Percentiles rank a stretch among this genome's conserved stretches.
phyloP scores from a whole-genome alignment of 116 monocot species.

The Cymodocea nodosa region DNA sequence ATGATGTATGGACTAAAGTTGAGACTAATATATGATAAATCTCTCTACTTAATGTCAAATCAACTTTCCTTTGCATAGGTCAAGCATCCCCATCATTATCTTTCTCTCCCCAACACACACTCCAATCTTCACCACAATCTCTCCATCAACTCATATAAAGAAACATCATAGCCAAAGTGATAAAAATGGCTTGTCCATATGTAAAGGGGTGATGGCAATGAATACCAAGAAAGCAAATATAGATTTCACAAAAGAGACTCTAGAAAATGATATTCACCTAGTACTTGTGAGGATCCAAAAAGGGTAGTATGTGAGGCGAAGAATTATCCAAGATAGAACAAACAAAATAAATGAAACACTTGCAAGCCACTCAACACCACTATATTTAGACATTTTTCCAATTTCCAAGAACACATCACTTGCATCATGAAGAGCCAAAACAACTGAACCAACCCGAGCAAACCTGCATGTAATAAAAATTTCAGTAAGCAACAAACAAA shows the following conservation, averaged over 20 bases:
- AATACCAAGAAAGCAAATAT: too few species aligned
- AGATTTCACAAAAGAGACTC: background rate
- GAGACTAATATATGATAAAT: too few species aligned
- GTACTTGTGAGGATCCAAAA: conserved; percentile 91
- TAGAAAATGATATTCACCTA: conserved; percentile 28
- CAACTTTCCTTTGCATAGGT: too few species aligned
- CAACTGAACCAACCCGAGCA: conserved; percentile 70
- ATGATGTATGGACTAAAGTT: too few species aligned
- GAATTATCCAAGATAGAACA: conserved; percentile 62
- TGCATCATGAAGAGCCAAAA: conserved; percentile 88
- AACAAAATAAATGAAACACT: conserved; percentile 50
- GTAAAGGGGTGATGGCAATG: too few species aligned
- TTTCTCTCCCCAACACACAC: too few species aligned
- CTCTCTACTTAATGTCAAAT: too few species aligned
- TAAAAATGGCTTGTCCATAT: too few species aligned
- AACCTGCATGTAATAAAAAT: conserved; percentile 31
- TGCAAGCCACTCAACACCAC: conserved; percentile 47
- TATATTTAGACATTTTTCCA: conserved; percentile 80
- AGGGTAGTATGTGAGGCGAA: conserved; percentile 77
- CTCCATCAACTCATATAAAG: too few species aligned
- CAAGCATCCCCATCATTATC: too few species aligned
- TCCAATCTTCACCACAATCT: too few species aligned
- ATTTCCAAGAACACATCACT: conserved; percentile 85
- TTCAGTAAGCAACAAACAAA: background rate
- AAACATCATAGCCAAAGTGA: too few species aligned